phyloP scores from a whole-genome alignment of 202 grass and related monocot genomes.

The Eragrostis tef region DNA sequence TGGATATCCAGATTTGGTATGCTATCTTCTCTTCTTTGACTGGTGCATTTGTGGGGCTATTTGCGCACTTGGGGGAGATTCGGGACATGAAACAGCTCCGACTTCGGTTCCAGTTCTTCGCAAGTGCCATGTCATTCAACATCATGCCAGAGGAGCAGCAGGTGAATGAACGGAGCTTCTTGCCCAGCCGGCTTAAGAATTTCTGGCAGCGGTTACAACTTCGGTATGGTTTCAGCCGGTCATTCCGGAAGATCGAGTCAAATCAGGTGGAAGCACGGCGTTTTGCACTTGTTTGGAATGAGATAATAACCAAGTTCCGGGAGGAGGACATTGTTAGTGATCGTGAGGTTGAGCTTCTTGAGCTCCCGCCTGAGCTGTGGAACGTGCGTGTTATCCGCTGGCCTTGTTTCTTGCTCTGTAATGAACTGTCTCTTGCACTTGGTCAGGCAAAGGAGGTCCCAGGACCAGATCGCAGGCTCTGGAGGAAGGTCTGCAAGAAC shows the following conservation, averaged over 20 bases:
- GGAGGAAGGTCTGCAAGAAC: conserved; percentile 93
- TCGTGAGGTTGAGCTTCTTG: conserved; percentile 77
- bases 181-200: conserved; percentile 68
- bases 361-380: conserved; percentile 82
- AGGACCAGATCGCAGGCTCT: conserved; percentile 69
- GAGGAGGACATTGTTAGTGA: conserved; percentile 98
- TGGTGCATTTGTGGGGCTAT: conserved; percentile 84
- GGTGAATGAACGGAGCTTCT: conserved; percentile 58
- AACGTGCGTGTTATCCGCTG: conserved; percentile 92
- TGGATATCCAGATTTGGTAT: conserved; percentile 99
- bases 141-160: conserved; percentile 91
- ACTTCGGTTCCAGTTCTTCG: conserved; percentile 95
- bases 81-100: conserved; percentile 86
- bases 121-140: conserved; percentile 97
- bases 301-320: conserved; percentile 88
- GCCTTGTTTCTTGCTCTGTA: conserved; percentile 94
- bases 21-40: conserved; percentile 84
- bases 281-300: conserved; percentile 94
- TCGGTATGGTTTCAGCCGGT: conserved; percentile 84
- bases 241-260: conserved; percentile 87
- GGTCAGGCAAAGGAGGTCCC: conserved; percentile 76
- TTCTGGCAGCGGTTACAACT: conserved; percentile 82
- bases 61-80: conserved; percentile 91
- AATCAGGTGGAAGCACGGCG: conserved; percentile 76
- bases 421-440: conserved; percentile 87